Evolutionary conservation across 768 basidiomycete species (phyloP).

Genomic region (Lactarius quietus): DNA sequence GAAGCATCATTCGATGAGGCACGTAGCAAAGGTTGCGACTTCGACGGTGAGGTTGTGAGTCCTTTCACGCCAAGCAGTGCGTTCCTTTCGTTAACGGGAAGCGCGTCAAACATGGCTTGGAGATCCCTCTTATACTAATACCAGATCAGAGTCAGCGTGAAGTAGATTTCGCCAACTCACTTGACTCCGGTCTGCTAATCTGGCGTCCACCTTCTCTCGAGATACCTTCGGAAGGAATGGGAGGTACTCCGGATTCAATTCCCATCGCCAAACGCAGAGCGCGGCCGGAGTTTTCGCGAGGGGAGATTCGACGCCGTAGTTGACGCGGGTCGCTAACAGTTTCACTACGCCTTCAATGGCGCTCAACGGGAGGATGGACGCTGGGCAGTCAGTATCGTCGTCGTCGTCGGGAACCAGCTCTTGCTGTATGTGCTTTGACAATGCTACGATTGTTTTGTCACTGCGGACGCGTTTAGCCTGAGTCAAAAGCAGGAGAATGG

Average conservation of each 20-base stretch:
- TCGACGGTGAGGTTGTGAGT: conserved; percentile 37
- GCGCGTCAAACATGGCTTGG: conserved; percentile 48
- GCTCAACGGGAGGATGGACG: conserved; percentile 40
- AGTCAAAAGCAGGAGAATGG: not conserved
- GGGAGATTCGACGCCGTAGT: conserved; percentile 70
- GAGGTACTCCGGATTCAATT: conserved; percentile 56
- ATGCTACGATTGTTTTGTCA: conserved; percentile 61
- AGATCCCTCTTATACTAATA: conserved; percentile 60
- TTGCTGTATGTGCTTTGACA: conserved; percentile 68
- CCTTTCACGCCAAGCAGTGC: conserved; percentile 44
- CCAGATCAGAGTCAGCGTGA: not conserved
- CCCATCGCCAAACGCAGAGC: conserved; percentile 85
- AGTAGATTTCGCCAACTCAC: conserved; percentile 36
- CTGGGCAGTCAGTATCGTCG: conserved; percentile 41
- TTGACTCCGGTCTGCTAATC: conserved; percentile 62
- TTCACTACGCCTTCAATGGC: conserved; percentile 65
- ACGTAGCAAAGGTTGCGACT: conserved; percentile 9
- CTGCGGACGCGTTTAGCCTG: conserved; percentile 38
- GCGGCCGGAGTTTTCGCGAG: conserved; percentile 56
- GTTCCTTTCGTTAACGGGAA: conserved; percentile 55
- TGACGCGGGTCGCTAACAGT: conserved; percentile 58
- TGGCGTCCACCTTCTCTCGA: conserved; percentile 55
- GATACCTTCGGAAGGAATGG: conserved; percentile 67
- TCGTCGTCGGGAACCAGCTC: conserved; percentile 66
- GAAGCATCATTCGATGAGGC: conserved; percentile 20